Percentiles rank a stretch among this genome's conserved stretches.
phyloP scores from a whole-genome alignment of 352 stramenopile species.

The Phytophthora hibernalis region DNA sequence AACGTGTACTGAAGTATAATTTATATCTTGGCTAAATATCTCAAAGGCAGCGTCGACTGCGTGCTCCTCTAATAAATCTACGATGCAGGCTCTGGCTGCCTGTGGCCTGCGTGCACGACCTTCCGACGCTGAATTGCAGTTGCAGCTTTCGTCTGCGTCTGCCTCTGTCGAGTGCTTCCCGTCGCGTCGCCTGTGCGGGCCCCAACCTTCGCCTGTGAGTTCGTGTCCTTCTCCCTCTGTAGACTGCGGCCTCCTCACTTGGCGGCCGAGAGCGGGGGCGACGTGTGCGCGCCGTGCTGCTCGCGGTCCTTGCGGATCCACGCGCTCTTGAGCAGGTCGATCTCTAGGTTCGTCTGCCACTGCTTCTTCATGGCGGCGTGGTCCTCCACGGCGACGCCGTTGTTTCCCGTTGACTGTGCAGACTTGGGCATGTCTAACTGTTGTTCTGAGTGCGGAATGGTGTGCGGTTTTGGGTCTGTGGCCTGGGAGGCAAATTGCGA shows the following conservation, averaged over 20 bases:
- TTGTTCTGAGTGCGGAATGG: neutral
- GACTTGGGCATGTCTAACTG: slow-evolving; percentile 44
- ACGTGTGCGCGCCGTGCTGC: slow-evolving; percentile 42
- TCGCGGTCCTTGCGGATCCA: slow-evolving; percentile 71
- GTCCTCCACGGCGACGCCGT: slow-evolving; percentile 36
- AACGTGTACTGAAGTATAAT: slow-evolving; percentile 41
- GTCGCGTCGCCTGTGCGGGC: neutral
- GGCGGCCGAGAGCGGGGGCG: slow-evolving; percentile 38
- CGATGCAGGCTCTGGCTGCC: slow-evolving; percentile 13
- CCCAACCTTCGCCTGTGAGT: neutral
- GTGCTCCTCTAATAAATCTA: slow-evolving; percentile 25
- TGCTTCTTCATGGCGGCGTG: slow-evolving; percentile 66
- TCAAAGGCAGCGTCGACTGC: slow-evolving; percentile 17
- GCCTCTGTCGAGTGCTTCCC: neutral
- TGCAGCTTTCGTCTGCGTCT: neutral
- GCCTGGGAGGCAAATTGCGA: slow-evolving; percentile 37
- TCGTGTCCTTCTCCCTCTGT: neutral
- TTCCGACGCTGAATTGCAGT: neutral
- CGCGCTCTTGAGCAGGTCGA: slow-evolving; percentile 66
- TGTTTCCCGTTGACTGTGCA: slow-evolving; percentile 17
- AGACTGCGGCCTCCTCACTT: slow-evolving; percentile 31
- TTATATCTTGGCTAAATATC: slow-evolving; percentile 48
- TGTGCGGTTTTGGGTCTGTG: slow-evolving; percentile 11
- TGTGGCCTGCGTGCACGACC: neutral
- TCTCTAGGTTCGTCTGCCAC: slow-evolving; percentile 72